Evolutionary conservation across 1,284 basidiomycete species (phyloP), one percentile per base, ranked within the genome.

Genomic region (Volvariella surrecta): DNA sequence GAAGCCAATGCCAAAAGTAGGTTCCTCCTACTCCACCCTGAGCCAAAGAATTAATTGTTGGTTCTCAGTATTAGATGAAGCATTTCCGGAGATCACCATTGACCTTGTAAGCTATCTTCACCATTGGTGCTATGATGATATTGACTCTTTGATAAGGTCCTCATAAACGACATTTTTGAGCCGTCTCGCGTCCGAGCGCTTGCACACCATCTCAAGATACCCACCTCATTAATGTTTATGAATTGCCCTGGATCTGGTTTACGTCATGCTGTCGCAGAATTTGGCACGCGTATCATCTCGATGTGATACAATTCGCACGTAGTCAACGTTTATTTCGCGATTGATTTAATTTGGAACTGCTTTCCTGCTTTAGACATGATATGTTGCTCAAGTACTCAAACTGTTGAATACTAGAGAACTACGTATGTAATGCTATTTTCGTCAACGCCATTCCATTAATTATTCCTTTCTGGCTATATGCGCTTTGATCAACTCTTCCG

Each of bases 1-100:
- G 78, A 79, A 55, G 75, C 76, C 4, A 81, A 79, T 52, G 67
- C 70, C 31, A 79, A 73, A 56, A 78, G 78, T 76, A 54, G 17
- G 69, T 53, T 2, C 22, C 39, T 37, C 39, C 35, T 13, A 48
- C 28, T 39, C 21, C 19, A 40, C 16, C 32, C 11, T 37, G 11
- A 18, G 9, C 22, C 19, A 7, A 30, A 20, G 9, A 37, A 45
- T 42, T 46, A 52, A 39, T 45, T 9, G 28, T 37, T 8, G 11
- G 17, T 32, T 22, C 41, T 32, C 37, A 72, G 73, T 80, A 43
- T 54, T 81, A 28, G 77, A 80, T 37, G 76, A 79, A 59, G 74
- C 73, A 2, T 81, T 80, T 50, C 77, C 78, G 1, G 70, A 74
- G 41, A 71, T 78, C 6, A 79, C 78, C 0, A 60, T 79, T 19